Percentiles rank a stretch among this genome's conserved stretches.
phyloP scores from a whole-genome alignment of 2,329 filamentous ascomycete genomes.

The Amesomyces nigricolor region DNA sequence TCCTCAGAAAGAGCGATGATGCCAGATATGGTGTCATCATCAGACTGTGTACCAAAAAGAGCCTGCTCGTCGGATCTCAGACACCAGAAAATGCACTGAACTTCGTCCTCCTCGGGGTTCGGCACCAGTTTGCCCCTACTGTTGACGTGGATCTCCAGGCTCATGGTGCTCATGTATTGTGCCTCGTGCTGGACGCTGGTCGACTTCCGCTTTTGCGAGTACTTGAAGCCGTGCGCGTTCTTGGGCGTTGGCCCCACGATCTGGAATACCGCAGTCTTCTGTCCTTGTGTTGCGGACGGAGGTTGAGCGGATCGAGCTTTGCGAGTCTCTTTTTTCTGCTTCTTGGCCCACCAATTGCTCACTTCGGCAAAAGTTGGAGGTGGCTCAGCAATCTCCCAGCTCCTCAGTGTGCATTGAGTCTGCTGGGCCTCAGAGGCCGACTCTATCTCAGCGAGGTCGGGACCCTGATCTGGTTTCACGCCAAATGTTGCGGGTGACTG shows the following conservation, averaged over 20 bases:
- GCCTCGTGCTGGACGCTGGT: constrained; percentile 76
- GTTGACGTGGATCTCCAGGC: constrained; percentile 86
- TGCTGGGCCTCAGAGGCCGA: constrained; percentile 47
- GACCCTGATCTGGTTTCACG: constrained; percentile 39
- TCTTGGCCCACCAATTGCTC: constrained; percentile 56
- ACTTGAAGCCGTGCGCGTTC: constrained; percentile 78
- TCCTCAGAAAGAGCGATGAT: constrained; percentile 66
- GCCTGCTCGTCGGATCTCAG: constrained; percentile 68
- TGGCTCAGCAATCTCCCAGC: constrained; percentile 69
- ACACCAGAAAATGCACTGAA: constrained; percentile 87
- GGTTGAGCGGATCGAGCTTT: constrained; percentile 12
- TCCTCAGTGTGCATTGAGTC: constrained; percentile 54
- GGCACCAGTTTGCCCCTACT: constrained; percentile 74
- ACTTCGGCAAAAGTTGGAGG: constrained; percentile 71
- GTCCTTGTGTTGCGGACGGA: constrained; percentile 13
- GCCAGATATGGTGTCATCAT: constrained; percentile 56
- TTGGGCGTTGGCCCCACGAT: constrained; percentile 84
- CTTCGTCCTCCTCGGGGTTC: constrained; percentile 84
- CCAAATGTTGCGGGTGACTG: constrained; percentile 52
- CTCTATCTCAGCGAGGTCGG: constrained; percentile 49
- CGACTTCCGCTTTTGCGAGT: constrained; percentile 68
- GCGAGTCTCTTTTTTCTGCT: constrained; percentile 26
- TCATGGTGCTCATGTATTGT: constrained; percentile 96
- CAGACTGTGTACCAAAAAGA: constrained; percentile 41
- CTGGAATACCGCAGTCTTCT: constrained; percentile 58